Percentiles rank a stretch among this genome's conserved stretches.
Conservation (phyloP, 1,284 basidiomycete genomes). For the Heliocybe sulcata region DNA sequence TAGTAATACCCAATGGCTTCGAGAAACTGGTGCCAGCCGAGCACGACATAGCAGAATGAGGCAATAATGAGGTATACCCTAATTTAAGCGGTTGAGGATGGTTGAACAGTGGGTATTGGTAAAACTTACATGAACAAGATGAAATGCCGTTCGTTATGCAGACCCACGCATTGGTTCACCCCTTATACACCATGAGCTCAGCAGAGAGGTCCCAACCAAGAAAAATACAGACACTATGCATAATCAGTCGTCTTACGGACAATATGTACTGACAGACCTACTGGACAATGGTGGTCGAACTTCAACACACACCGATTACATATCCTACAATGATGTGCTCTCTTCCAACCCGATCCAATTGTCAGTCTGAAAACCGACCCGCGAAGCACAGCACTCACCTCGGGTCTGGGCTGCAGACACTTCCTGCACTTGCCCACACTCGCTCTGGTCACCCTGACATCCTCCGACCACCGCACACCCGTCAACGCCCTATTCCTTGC, state of each 20-base stretch:
- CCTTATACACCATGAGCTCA: constrained; percentile 38
- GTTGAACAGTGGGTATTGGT: not conserved
- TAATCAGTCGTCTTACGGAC: constrained; percentile 8
- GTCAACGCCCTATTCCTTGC: constrained; percentile 20
- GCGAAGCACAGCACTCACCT: constrained; percentile 59
- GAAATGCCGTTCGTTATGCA: constrained; percentile 95
- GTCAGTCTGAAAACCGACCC: constrained; percentile 2
- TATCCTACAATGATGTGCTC: constrained; percentile 92
- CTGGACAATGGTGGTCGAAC: constrained; percentile 94
- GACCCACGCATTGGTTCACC: constrained; percentile 96
- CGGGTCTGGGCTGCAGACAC: constrained; percentile 71
- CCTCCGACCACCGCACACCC: constrained; percentile 32
- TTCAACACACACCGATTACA: constrained; percentile 91
- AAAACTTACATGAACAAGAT: constrained; percentile 81
- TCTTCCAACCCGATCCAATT: constrained; percentile 39
- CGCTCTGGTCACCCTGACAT: constrained; percentile 45
- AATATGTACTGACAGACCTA: constrained; percentile 29
- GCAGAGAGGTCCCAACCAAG: not conserved
- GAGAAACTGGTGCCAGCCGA: constrained; percentile 55
- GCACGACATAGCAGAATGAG: constrained; percentile 45
- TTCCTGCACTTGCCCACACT: constrained; percentile 55
- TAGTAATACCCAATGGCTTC: constrained; percentile 49
- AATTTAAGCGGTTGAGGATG: not conserved
- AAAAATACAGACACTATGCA: constrained; percentile 33
- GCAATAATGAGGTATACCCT: constrained; percentile 72